Evolutionary conservation across 192 early-diverging fungal species (phyloP).

Genomic region (Coemansia sp.): DNA sequence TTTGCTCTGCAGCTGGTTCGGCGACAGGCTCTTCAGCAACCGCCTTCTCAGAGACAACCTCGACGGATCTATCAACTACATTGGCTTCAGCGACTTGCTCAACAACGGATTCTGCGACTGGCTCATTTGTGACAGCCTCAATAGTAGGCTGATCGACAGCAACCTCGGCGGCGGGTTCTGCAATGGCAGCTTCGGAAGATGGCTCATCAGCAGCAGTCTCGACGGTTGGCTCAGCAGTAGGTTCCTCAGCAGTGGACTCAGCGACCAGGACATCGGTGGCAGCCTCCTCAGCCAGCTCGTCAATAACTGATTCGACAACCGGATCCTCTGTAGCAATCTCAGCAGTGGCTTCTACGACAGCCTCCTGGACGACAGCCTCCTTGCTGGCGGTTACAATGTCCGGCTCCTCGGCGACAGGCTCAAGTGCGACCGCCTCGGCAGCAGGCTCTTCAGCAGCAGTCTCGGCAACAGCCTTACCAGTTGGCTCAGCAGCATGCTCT

Average conservation of each 20-base stretch:
- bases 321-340: no score
- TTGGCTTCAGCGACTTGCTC: background rate
- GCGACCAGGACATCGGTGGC: background rate
- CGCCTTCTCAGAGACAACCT: background rate
- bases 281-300: background rate
- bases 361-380: background rate
- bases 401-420: background rate
- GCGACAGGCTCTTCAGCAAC: background rate
- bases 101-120: background rate
- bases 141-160: background rate
- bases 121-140: background rate
- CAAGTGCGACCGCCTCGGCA: no score
- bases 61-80: background rate
- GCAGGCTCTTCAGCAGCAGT: background rate
- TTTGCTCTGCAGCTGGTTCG: no score
- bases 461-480: background rate
- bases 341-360: no score
- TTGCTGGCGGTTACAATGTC: constrained; percentile 2
- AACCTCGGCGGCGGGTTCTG: constrained; percentile 2
- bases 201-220: background rate
- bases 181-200: constrained; percentile 1
- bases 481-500: background rate
- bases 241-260: no score
- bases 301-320: no score
- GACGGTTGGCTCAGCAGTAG: no score